Conservation (phyloP, 148 eudicot genomes). For the Polygonum aviculare region DNA sequence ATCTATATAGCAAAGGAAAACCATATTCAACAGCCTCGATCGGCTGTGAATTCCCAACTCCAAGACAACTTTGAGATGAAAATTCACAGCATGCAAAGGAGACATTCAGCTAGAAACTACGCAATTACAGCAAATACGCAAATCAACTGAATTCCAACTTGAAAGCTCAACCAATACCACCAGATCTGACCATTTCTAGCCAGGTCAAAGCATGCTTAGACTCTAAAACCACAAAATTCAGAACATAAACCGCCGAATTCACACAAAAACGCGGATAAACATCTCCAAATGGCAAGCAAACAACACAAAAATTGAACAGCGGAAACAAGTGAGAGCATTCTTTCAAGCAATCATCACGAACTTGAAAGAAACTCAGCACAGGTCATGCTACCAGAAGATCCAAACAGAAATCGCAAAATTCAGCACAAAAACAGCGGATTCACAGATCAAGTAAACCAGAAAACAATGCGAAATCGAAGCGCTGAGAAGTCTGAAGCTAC, state of each 20-base stretch:
- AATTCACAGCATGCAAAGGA: background rate
- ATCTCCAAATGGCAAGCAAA: background rate
- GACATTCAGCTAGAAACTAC: background rate
- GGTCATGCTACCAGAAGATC: background rate
- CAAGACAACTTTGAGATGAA: background rate
- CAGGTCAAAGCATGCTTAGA: background rate
- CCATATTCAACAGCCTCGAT: background rate
- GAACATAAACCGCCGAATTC: background rate
- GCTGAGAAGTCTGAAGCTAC: background rate
- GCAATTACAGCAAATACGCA: background rate
- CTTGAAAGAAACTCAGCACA: background rate
- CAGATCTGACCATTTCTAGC: constrained; percentile 1
- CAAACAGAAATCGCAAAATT: background rate
- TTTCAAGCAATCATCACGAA: background rate
- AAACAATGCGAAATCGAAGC: background rate
- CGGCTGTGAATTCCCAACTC: background rate
- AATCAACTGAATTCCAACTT: background rate
- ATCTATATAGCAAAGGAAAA: background rate
- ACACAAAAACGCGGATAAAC: background rate
- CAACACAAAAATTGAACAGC: background rate
- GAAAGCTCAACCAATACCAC: background rate
- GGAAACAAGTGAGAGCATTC: background rate
- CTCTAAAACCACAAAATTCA: background rate
- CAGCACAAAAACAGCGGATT: background rate
- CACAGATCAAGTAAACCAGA: background rate